phyloP scores from a whole-genome alignment of 2,329 filamentous ascomycete genomes.

The Dactylellina drechsleri region DNA sequence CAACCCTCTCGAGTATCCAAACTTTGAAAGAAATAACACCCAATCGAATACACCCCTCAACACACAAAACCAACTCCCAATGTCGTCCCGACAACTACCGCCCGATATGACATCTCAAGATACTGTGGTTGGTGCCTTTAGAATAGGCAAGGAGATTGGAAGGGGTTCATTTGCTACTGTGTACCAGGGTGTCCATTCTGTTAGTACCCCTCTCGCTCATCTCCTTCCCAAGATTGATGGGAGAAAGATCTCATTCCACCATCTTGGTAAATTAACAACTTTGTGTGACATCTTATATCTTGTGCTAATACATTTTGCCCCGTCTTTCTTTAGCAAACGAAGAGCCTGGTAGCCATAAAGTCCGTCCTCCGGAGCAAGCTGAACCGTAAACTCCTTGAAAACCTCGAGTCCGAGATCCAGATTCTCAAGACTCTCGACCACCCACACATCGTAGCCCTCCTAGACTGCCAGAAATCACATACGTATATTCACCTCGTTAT shows the following conservation, averaged over 20 bases:
- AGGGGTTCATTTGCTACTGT: slow-evolving; percentile 98
- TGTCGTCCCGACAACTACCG: slow-evolving; percentile 51
- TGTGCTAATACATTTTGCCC: slow-evolving; percentile 22
- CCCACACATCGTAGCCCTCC: slow-evolving; percentile 94
- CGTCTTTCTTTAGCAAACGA: slow-evolving; percentile 70
- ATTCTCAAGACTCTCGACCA: slow-evolving; percentile 94
- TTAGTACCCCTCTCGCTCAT: slow-evolving; percentile 64
- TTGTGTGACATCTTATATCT: slow-evolving; percentile 5
- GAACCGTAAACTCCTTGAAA: slow-evolving; percentile 95
- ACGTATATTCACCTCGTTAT: slow-evolving; percentile 96
- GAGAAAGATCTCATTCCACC: slow-evolving; percentile 4
- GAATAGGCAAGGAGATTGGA: slow-evolving; percentile 87
- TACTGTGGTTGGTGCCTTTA: slow-evolving; percentile 66
- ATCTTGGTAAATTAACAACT: slow-evolving; percentile 29
- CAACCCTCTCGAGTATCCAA: slow-evolving; percentile 7
- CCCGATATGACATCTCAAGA: slow-evolving; percentile 53
- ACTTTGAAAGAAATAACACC: neutral
- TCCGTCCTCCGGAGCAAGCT: slow-evolving; percentile 90
- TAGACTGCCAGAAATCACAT: slow-evolving; percentile 88
- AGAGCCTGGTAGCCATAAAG: slow-evolving; percentile 91
- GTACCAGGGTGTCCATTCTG: slow-evolving; percentile 85
- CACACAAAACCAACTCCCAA: slow-evolving; percentile 8
- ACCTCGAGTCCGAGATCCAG: slow-evolving; percentile 92
- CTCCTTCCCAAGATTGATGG: neutral
- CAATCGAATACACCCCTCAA: neutral